Conservation (phyloP, 176 grass and related monocot genomes). For the Alloteropsis semialata region DNA sequence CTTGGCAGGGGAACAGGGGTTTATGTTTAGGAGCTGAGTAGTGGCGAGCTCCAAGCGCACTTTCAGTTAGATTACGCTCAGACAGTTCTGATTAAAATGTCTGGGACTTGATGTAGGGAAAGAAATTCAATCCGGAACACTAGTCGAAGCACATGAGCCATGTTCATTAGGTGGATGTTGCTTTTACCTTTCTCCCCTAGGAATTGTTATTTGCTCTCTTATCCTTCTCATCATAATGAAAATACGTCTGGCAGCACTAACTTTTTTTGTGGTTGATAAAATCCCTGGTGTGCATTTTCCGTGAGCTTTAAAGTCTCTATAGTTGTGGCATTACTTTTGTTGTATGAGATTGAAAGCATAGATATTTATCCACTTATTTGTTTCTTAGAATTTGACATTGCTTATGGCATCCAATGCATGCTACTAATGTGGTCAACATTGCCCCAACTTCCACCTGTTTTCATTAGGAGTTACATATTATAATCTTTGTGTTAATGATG, state of each 20-base stretch:
- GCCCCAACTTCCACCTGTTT: background rate
- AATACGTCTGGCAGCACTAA: background rate
- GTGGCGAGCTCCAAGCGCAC: background rate
- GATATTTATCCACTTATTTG: background rate
- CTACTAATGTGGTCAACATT: background rate
- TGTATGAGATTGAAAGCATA: background rate
- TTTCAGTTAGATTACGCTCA: background rate
- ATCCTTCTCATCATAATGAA: background rate
- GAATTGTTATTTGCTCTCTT: background rate
- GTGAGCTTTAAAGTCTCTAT: background rate
- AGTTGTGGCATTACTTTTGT: background rate
- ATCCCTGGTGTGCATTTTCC: background rate
- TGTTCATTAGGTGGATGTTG: background rate
- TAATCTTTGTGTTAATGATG: slow-evolving; percentile 7
- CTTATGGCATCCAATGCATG: background rate
- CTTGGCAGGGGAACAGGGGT: background rate
- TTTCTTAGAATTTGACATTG: slow-evolving; percentile 2
- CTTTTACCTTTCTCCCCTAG: background rate
- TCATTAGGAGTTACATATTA: slow-evolving; percentile 4
- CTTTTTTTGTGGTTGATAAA: background rate
- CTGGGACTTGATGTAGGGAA: background rate
- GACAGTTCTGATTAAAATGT: background rate
- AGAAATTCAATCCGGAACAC: background rate
- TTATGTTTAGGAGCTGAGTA: background rate
- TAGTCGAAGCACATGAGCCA: background rate